Conservation (phyloP, 345 rosid species). For the Luvunga scandens region DNA sequence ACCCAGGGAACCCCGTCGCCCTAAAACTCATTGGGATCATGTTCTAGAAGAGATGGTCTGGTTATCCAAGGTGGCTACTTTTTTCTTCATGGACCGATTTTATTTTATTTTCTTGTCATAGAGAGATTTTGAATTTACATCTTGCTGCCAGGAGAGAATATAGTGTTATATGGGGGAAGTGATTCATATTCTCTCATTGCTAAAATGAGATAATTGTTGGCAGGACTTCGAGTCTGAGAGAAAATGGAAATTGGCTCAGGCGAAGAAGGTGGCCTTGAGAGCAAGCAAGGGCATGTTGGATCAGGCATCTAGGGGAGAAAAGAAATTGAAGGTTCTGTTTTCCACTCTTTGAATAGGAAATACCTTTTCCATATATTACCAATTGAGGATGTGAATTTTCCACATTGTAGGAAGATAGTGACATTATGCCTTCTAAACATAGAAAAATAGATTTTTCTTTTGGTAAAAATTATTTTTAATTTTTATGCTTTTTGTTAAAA, state of each 20-base stretch:
- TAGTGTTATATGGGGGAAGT: neutral
- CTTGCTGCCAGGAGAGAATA: neutral
- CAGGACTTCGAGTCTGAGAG: slow-evolving; percentile 99
- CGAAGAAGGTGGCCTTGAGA: slow-evolving; percentile 90
- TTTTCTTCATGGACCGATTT: neutral
- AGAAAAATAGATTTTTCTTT: slow-evolving; percentile 1
- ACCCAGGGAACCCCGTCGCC: slow-evolving; percentile 87
- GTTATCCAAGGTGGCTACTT: slow-evolving; percentile 80
- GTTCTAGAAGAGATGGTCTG: slow-evolving; percentile 97
- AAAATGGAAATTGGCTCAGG: slow-evolving; percentile 96
- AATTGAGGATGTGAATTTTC: neutral
- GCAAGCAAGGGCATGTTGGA: slow-evolving; percentile 98
- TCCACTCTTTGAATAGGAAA: slow-evolving; percentile 1
- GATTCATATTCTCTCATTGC: slow-evolving; percentile 21
- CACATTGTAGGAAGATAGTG: neutral
- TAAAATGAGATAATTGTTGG: slow-evolving; percentile 24
- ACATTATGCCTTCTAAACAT: neutral
- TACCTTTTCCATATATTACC: neutral
- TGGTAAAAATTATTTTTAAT: neutral
- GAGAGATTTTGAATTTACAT: neutral
- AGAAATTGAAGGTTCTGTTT: slow-evolving; percentile 79
- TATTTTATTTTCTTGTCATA: slow-evolving; percentile 4
- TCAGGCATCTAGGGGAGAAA: slow-evolving; percentile 90
- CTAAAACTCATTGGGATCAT: slow-evolving; percentile 99
- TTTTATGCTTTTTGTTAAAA: slow-evolving; percentile 14